Conservation (phyloP, 306 rosid species). For the Urtica urens region DNA sequence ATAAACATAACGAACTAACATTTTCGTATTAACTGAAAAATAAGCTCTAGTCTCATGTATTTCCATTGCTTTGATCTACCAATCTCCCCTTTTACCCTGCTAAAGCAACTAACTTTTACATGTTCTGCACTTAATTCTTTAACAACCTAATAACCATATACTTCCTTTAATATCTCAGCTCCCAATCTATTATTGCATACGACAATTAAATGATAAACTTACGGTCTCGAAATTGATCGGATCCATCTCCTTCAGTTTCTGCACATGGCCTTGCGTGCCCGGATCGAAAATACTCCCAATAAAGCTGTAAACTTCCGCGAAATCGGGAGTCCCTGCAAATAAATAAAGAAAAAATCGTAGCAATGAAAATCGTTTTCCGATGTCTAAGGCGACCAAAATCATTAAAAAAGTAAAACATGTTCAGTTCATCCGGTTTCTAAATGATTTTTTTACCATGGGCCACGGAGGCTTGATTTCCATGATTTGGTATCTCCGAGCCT, state of each 20-base stretch:
- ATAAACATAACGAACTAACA: not conserved
- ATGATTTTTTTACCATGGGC: slow-evolving; percentile 74
- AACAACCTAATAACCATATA: too few species aligned
- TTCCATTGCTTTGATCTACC: too few species aligned
- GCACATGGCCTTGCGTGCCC: slow-evolving; percentile 52
- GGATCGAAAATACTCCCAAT: slow-evolving; percentile 93
- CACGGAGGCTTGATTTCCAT: slow-evolving; percentile 41
- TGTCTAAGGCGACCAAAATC: too few species aligned
- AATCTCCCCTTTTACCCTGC: not conserved
- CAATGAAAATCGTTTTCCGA: too few species aligned
- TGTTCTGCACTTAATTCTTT: too few species aligned
- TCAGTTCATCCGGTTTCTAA: too few species aligned
- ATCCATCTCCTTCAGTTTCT: slow-evolving; percentile 90
- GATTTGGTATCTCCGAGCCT: slow-evolving; percentile 36
- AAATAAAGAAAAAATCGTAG: too few species aligned
- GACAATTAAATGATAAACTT: slow-evolving; percentile 22
- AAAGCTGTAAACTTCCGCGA: slow-evolving; percentile 81
- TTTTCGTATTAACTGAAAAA: not conserved
- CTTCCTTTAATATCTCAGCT: slow-evolving; percentile 20
- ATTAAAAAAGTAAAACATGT: too few species aligned
- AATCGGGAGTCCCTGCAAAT: slow-evolving; percentile 68
- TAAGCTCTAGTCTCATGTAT: too few species aligned
- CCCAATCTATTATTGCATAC: not conserved
- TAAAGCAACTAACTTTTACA: slow-evolving; percentile 12
- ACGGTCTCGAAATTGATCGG: slow-evolving; percentile 93